Base-by-base conservation (phyloP, 108 stramenopile species). In the Bacterosira constricta region DNA sequence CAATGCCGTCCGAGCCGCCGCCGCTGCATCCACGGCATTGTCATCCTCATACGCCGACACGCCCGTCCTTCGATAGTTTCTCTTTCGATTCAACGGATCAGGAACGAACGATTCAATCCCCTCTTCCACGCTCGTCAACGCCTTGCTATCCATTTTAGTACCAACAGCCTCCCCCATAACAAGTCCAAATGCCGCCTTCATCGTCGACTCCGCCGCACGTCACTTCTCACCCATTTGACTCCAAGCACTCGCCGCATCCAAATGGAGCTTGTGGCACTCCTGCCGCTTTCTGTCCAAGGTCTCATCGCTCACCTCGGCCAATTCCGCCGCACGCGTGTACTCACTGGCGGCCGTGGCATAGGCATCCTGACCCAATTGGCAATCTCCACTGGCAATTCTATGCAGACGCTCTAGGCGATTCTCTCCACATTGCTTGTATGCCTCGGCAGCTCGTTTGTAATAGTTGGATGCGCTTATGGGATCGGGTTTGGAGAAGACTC, bases 401-500 rank as follows among this genome's bases (percentile, higher is more conserved):
- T 86, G 88, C 30, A 90, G 32, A 3, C 89, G 72, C 50, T 94
- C 93, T 49, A 91, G 57, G 34, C 89, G 80, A 47, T 72, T 62
- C 46, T 91, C 89, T 11, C 88, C 86, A 51, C 87, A 90, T 21
- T 59, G 47, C 54, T 85, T 83, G 60, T 94, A 94, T 31, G 86
- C 85, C 63, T 94, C 93, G 20, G 93, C 93, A 25, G 93, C 93
- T 25, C 93, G 89, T 75, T 92, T 90, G 82, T 92, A 94, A 51
- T 79, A 89, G 13, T 83, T 91, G 7, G 76, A 85, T 8, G 90
- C 93, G 25, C 69, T 62, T 57, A 94, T 68, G 34, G 93, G 93
- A 68, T 94, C 93, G 25, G 90, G 83, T 41, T 61, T 66, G 26
- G 78, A 71, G 64, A 91, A 92, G 35, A 94, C 37, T 2, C 84